Evolutionary conservation across 23 red algal species (phyloP).

Genomic region (Pyropia yezoensis): DNA sequence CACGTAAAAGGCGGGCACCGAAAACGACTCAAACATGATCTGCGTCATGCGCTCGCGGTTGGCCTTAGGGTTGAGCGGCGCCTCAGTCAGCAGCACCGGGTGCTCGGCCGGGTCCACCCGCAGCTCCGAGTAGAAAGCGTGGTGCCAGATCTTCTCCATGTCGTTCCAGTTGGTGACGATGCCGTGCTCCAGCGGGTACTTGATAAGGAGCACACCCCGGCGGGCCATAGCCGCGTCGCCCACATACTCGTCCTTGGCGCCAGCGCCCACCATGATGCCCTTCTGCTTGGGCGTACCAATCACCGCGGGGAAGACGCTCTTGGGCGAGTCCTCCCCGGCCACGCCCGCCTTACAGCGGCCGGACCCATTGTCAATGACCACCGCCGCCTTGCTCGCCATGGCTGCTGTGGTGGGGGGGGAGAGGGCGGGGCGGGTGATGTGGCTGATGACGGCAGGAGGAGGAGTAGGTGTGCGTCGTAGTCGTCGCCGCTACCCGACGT

Average conservation of each 20-base stretch:
- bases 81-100: conserved; percentile 90
- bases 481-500: no score
- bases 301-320: conserved; percentile 91
- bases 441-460: no score
- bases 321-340: conserved; percentile 95
- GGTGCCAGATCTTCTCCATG: conserved; percentile 99
- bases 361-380: conserved; percentile 98
- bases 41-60: conserved; percentile 95
- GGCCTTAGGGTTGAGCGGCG: conserved; percentile 93
- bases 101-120: conserved; percentile 93
- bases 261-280: conserved; percentile 95
- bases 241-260: conserved; percentile 93
- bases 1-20: conserved; percentile 95
- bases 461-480: no score
- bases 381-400: conserved; percentile 33
- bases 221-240: conserved; percentile 95
- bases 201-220: conserved; percentile 88
- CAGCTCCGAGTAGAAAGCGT: conserved; percentile 88
- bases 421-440: no score
- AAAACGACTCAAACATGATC: conserved; percentile 98
- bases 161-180: conserved; percentile 99
- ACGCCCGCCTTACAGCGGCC: conserved; percentile 90
- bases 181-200: conserved; percentile 98
- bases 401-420: no score
- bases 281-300: conserved; percentile 88